Conservation (phyloP, 1,139 yeast genomes). For the Suhomyces yuchorum region DNA sequence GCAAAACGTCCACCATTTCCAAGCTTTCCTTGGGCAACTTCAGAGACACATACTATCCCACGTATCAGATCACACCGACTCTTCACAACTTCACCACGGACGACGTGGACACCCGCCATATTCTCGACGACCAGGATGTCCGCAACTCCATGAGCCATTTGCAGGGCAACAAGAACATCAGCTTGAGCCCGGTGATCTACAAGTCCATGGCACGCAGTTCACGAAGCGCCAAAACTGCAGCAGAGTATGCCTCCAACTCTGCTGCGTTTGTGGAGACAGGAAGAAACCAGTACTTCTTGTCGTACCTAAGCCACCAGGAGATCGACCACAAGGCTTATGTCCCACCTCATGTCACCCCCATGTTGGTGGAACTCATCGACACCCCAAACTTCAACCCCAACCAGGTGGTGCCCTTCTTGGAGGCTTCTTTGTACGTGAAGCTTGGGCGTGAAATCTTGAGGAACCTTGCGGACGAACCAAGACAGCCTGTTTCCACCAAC, state of each 20-base stretch:
- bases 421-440: slow-evolving; percentile 64
- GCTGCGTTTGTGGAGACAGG: slow-evolving; percentile 10
- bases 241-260: not conserved
- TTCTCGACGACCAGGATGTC: slow-evolving; percentile 48
- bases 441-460: slow-evolving; percentile 59
- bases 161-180: slow-evolving; percentile 18
- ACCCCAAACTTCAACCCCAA: slow-evolving; percentile 70
- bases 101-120: slow-evolving; percentile 37
- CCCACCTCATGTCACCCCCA: slow-evolving; percentile 55
- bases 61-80: slow-evolving; percentile 54
- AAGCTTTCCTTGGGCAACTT: slow-evolving; percentile 50
- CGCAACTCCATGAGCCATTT: slow-evolving; percentile 17
- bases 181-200: slow-evolving; percentile 35
- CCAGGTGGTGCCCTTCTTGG: slow-evolving; percentile 71
- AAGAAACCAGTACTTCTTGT: slow-evolving; percentile 29
- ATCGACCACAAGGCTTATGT: slow-evolving; percentile 26
- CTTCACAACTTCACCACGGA: slow-evolving; percentile 55
- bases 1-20: slow-evolving; percentile 55
- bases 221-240: not conserved
- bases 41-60: slow-evolving; percentile 67
- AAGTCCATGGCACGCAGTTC: slow-evolving; percentile 19
- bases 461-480: slow-evolving; percentile 67
- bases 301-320: slow-evolving; percentile 23
- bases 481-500: slow-evolving; percentile 63
- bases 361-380: slow-evolving; percentile 67